These are phyloP conservation scores for Dryas drummondii DNA, from an alignment of 306 rosid species.

Conservation along the genomic window DNA sequence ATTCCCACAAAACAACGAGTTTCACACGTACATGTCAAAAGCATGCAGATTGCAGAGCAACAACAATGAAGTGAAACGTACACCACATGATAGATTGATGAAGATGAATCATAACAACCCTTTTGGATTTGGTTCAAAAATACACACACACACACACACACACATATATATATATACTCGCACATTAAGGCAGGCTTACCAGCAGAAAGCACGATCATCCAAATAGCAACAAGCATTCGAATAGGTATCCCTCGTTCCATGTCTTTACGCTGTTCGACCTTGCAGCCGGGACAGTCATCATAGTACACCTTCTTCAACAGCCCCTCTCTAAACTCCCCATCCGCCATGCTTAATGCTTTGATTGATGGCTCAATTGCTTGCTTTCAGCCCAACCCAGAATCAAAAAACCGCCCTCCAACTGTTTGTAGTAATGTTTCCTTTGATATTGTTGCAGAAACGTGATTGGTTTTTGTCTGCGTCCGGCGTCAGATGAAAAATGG, in stretches of 20 bases:
- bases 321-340: slow-evolving; percentile 33
- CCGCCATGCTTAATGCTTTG: slow-evolving; percentile 36
- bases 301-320: slow-evolving; percentile 50
- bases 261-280: slow-evolving; percentile 51
- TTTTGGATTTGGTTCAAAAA: background rate
- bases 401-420: too few relatives aligned
- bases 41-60: background rate
- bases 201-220: slow-evolving; percentile 52
- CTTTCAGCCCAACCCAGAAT: too few relatives aligned
- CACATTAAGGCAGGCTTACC: slow-evolving; percentile 35
- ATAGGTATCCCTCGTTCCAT: slow-evolving; percentile 42
- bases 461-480: background rate
- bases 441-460: too few relatives aligned
- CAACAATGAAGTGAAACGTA: background rate
- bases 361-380: background rate
- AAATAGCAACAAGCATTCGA: slow-evolving; percentile 34
- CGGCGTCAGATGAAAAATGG: background rate
- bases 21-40: background rate
- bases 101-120: background rate
- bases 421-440: too few relatives aligned
- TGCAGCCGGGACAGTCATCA: slow-evolving; percentile 82
- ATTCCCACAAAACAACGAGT: background rate
- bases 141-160: too few relatives aligned
- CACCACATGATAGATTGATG: background rate
- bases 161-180: background rate